Percentiles rank a stretch among this genome's conserved stretches.
Evolutionary conservation across 1,284 basidiomycete species (phyloP).

Genomic region (Cryptococcus sp.): DNA sequence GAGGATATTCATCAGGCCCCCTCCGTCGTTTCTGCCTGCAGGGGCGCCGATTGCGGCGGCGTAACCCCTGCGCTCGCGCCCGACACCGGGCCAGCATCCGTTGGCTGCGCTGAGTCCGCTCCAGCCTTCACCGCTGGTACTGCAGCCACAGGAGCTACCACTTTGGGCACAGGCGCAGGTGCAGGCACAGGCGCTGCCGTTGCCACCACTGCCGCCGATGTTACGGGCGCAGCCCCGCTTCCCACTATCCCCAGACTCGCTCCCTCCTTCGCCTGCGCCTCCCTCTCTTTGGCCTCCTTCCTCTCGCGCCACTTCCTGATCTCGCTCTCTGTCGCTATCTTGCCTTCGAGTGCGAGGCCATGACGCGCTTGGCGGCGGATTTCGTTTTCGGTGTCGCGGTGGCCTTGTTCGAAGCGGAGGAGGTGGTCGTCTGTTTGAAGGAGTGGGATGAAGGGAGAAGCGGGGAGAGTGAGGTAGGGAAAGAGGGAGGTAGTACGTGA

Average conservation of each 20-base stretch:
- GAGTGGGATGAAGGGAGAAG: not conserved
- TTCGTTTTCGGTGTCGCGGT: constrained; percentile 64
- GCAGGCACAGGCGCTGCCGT: no score
- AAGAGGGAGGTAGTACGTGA: not conserved
- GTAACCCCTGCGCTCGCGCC: no score
- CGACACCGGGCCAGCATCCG: not conserved
- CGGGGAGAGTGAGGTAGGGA: not conserved
- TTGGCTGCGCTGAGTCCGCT: not conserved
- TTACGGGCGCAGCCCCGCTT: not conserved
- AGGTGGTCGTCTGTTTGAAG: constrained; percentile 64
- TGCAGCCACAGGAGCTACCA: not conserved
- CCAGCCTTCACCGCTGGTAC: not conserved
- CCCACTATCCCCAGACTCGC: not conserved
- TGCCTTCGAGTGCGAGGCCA: constrained; percentile 67
- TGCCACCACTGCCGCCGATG: no score
- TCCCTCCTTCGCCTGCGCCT: constrained; percentile 10
- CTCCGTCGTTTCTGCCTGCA: no score
- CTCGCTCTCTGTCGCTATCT: constrained; percentile 75
- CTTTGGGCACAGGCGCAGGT: no score
- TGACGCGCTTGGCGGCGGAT: constrained; percentile 69
- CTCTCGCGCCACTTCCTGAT: constrained; percentile 72
- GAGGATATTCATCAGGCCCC: no score
- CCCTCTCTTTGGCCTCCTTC: constrained; percentile 38
- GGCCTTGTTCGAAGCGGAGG: constrained; percentile 63
- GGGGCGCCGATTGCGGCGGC: no score